Evolutionary conservation across 768 basidiomycete genomes (phyloP), one percentile per base, ranked within the genome.

Genomic region (Tricholoma sp.): DNA sequence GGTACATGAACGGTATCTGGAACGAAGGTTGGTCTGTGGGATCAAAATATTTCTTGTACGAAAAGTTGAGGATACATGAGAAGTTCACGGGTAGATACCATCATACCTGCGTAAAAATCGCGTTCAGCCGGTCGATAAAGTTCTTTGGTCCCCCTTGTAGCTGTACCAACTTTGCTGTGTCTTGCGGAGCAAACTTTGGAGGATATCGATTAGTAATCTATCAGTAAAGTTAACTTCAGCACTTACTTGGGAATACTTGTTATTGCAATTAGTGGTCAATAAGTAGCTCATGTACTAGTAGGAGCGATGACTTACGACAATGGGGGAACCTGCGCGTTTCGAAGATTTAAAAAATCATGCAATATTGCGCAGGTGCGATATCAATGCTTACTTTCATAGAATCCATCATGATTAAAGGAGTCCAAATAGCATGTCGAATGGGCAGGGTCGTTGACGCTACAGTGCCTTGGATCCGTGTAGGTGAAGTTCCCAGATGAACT

Each of bases 1-100:
- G 84, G 61, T 85, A 85, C 84, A 85, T 85, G 66, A 78, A 84
- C 0, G 84, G 84, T 61, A 86, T 85, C 60, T 85, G 83, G 60
- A 84, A 82, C 2, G 83, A 84, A 0, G 84, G 84, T 61, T 86
- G 84, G 62, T 86, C 76, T 8, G 83, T 84, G 37, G 39, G 15
- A 17, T 53, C 52, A 32, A 85, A 85, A 66, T 83, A 86, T 39
- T 73, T 72, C 78, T 85, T 29, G 45, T 31, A 15, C 4, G 10
- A 29, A 29, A 6, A 13, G 7, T 15, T 47, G 45, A 47, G 45
- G 8, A 15, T 31, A 15, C 13, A 18, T 7, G 20, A 3, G 4
- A 52, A 6, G 3, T 37, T 17, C 13, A n/a, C 6, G 2, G n/a
- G 29, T 12, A 29, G 31, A 15, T 31, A 31, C 12, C n/a, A n/a